A percentile compares a stretch with the other conserved stretches of the same genome.
Evolutionary conservation across 1,284 basidiomycete species (phyloP).

Genomic region (Ceratobasidium sp.): DNA sequence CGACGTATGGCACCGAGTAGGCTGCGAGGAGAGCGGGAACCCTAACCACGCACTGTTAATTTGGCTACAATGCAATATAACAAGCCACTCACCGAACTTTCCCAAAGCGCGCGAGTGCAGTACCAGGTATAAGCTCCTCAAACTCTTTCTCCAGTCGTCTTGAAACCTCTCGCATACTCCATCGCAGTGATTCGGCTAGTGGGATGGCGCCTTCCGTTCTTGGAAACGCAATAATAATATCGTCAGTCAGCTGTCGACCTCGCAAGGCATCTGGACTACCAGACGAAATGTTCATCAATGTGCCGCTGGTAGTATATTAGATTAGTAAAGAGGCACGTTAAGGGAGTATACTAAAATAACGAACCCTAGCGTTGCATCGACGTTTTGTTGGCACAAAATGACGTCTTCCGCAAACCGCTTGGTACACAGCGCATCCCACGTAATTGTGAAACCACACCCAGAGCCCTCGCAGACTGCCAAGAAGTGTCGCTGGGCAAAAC

Average conservation of each 20-base stretch:
- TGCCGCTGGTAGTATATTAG: background rate
- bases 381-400: background rate
- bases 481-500: constrained; percentile 6
- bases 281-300: background rate
- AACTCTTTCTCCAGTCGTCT: background rate
- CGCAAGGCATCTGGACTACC: background rate
- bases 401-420: constrained; percentile 15
- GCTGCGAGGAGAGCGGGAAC: constrained; percentile 8
- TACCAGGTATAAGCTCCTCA: background rate
- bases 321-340: no score
- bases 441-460: background rate
- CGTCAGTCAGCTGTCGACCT: constrained; percentile 1
- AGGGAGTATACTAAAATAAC: background rate
- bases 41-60: background rate
- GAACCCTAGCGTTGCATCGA: background rate
- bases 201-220: no score
- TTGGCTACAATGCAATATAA: background rate
- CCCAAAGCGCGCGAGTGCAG: background rate
- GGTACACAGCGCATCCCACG: constrained; percentile 20
- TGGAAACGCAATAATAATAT: constrained; percentile 3
- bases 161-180: constrained; percentile 17
- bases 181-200: background rate
- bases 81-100: background rate
- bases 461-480: background rate
- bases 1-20: background rate